These are phyloP conservation scores for Lactarius hengduanensis DNA, from an alignment of 768 basidiomycete genomes.

Conservation along the genomic window DNA sequence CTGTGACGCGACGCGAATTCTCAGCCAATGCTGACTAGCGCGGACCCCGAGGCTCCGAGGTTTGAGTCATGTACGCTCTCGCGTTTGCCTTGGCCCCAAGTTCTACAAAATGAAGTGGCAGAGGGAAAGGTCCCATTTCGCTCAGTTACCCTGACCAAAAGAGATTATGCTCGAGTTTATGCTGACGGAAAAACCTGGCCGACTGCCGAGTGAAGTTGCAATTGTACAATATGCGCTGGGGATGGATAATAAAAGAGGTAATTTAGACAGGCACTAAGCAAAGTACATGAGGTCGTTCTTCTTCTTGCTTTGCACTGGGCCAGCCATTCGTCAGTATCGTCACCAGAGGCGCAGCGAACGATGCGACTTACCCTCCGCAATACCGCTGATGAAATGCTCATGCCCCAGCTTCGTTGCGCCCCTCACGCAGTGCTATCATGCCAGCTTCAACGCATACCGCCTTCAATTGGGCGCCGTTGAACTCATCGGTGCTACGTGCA, in stretches of 20 bases:
- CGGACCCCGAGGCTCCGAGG: too few species aligned
- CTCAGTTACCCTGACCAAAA: too few species aligned
- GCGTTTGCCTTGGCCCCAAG: too few species aligned
- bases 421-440: constrained; percentile 96
- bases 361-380: constrained; percentile 66
- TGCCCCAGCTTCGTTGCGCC: constrained; percentile 86
- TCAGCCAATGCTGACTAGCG: too few species aligned
- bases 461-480: constrained; percentile 96
- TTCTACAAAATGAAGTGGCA: too few species aligned
- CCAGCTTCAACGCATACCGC: constrained; percentile 99
- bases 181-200: background rate
- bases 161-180: background rate
- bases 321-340: constrained; percentile 31
- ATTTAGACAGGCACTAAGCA: constrained; percentile 49
- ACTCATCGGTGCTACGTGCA: constrained; percentile 95
- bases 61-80: too few species aligned
- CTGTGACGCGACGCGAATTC: background rate
- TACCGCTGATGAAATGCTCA: constrained; percentile 94
- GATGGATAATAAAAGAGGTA: constrained; percentile 14
- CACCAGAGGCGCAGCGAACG: constrained; percentile 11
- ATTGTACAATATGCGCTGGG: constrained; percentile 20
- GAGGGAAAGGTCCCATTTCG: too few species aligned
- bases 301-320: constrained; percentile 96
- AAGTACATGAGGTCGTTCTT: constrained; percentile 98
- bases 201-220: constrained; percentile 4